phyloP scores from a whole-genome alignment of 1,284 basidiomycete species.

The Austroboletus niveus region DNA sequence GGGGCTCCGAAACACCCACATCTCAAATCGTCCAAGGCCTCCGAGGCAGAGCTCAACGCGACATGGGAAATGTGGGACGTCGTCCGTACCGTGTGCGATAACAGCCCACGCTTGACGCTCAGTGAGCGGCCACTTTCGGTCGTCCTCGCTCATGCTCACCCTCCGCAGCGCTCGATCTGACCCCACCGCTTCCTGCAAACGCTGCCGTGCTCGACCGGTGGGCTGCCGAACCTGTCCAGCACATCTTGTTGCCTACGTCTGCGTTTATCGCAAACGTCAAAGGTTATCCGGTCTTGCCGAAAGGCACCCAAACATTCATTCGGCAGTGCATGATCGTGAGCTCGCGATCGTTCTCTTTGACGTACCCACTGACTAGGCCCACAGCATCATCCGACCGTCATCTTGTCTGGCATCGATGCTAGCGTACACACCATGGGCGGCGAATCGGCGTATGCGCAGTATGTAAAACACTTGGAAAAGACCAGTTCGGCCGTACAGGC shows the following conservation, averaged over 20 bases:
- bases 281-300: conserved; percentile 95
- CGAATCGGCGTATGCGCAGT: conserved; percentile 87
- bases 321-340: conserved; percentile 83
- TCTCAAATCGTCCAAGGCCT: conserved; percentile 29
- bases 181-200: conserved; percentile 76
- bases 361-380: conserved; percentile 10
- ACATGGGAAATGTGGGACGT: conserved; percentile 99
- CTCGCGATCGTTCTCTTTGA: conserved; percentile 18
- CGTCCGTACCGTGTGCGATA: conserved; percentile 86
- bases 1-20: conserved; percentile 10
- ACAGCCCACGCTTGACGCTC: conserved; percentile 78
- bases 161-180: conserved; percentile 80
- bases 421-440: conserved; percentile 78
- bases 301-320: conserved; percentile 86
- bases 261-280: conserved; percentile 96
- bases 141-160: conserved; percentile 8
- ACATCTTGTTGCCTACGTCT: conserved; percentile 86
- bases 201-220: conserved; percentile 77
- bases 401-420: conserved; percentile 68
- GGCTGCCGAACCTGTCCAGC: conserved; percentile 88
- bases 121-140: conserved; percentile 59
- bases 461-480: conserved; percentile 80
- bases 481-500: conserved; percentile 65
- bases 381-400: conserved; percentile 79
- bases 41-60: conserved; percentile 68